These are phyloP conservation scores for Phalaenopsis equestris DNA, from an alignment of 106 monocot genomes.

Conservation along the genomic window DNA sequence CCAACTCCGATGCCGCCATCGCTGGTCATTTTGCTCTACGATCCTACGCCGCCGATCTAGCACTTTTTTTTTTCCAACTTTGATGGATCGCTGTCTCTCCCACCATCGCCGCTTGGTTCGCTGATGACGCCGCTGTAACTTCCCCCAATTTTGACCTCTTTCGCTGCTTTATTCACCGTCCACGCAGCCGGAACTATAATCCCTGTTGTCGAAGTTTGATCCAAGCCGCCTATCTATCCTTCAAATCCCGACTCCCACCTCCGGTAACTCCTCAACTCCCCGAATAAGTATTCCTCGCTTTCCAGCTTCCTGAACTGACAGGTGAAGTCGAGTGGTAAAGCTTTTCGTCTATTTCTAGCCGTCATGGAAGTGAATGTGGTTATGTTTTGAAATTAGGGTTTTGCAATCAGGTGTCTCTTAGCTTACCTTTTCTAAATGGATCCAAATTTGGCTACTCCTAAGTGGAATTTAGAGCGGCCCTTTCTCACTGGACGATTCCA, in stretches of 20 bases:
- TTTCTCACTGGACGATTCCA: constrained; percentile 80
- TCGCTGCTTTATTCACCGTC: background rate
- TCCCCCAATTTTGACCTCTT: background rate
- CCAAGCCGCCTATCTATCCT: too few relatives aligned
- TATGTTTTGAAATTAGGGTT: constrained; percentile 2
- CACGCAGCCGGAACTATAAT: background rate
- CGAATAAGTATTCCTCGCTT: background rate
- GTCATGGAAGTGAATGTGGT: background rate
- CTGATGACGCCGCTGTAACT: background rate
- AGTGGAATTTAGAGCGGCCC: constrained; percentile 87
- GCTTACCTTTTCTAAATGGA: background rate
- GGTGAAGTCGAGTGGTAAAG: background rate
- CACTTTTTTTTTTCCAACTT: background rate
- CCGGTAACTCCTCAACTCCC: background rate
- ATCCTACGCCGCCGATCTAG: background rate
- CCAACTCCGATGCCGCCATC: background rate
- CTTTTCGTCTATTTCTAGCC: background rate
- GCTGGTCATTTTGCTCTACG: background rate
- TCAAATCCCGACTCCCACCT: too few relatives aligned
- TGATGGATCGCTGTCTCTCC: background rate
- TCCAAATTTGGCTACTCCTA: constrained; percentile 32
- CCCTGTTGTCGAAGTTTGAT: too few relatives aligned
- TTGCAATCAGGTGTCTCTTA: background rate
- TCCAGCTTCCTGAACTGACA: too few relatives aligned
- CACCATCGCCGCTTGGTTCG: background rate